phyloP scores from a whole-genome alignment of 2,329 filamentous ascomycete genomes.

The Colletotrichum spaethianum region DNA sequence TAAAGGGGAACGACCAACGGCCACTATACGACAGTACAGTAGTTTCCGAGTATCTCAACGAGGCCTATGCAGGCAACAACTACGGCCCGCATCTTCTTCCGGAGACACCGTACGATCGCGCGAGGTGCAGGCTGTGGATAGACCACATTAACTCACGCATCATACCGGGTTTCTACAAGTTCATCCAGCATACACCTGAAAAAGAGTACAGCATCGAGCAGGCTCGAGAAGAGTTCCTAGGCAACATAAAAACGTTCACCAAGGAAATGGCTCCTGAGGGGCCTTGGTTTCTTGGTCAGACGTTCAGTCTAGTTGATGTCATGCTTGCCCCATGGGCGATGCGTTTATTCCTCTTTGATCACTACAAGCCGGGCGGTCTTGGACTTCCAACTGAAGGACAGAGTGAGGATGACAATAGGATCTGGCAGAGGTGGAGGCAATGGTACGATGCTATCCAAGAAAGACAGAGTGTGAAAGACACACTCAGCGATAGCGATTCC shows the following conservation, averaged over 20 bases:
- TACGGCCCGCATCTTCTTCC: conserved; percentile 70
- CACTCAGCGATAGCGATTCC: conserved; percentile 76
- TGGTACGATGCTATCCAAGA: conserved; percentile 74
- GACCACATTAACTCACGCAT: conserved; percentile 79
- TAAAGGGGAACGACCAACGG: conserved; percentile 56
- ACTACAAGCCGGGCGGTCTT: conserved; percentile 75
- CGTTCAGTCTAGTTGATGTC: conserved; percentile 78
- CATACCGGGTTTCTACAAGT: conserved; percentile 77
- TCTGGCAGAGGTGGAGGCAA: conserved; percentile 75
- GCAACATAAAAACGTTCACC: conserved; percentile 71
- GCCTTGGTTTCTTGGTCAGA: conserved; percentile 77
- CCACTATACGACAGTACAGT: conserved; percentile 81
- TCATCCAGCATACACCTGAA: conserved; percentile 68
- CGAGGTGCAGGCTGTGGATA: conserved; percentile 79
- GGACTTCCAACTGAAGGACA: conserved; percentile 56
- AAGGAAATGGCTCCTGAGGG: conserved; percentile 69
- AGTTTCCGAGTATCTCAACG: conserved; percentile 83
- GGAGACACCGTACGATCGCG: conserved; percentile 73
- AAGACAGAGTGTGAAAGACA: conserved; percentile 75
- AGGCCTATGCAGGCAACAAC: conserved; percentile 70
- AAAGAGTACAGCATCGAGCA: conserved; percentile 65
- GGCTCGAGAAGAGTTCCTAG: conserved; percentile 71
- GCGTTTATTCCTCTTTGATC: conserved; percentile 80
- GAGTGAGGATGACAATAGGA: conserved; percentile 61
- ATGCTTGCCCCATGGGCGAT: conserved; percentile 81